A percentile compares a stretch with the other conserved stretches of the same genome.
Evolutionary conservation across 2,329 filamentous ascomycete genomes (phyloP).

Genomic region (Botrytis porri): DNA sequence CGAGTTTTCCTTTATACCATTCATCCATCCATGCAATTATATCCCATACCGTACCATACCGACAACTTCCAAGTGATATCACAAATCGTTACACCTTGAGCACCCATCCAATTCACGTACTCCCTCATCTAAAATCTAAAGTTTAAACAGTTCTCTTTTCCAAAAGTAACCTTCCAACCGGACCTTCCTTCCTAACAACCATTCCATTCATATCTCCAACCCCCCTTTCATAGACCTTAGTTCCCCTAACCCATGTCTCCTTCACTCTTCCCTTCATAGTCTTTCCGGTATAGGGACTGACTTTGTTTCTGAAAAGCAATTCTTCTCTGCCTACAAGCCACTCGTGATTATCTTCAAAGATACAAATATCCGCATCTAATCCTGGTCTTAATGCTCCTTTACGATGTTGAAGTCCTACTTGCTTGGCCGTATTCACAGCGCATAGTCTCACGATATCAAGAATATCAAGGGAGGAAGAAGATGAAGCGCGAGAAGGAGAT

Average conservation of each 20-base stretch:
- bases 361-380: conserved; percentile 85
- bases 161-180: conserved; percentile 49
- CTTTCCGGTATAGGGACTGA: conserved; percentile 53
- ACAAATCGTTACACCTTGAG: conserved; percentile 5
- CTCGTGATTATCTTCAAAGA: conserved; percentile 80
- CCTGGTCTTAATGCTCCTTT: conserved; percentile 82
- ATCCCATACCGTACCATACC: background rate
- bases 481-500: conserved; percentile 30
- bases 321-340: conserved; percentile 73
- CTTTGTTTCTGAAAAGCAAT: conserved; percentile 64
- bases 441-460: conserved; percentile 83
- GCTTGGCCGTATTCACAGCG: conserved; percentile 78
- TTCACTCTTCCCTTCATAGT: conserved; percentile 52
- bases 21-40: background rate
- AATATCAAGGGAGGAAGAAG: conserved; percentile 41
- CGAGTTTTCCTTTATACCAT: background rate
- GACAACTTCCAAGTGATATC: background rate
- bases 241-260: conserved; percentile 38
- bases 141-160: conserved; percentile 40
- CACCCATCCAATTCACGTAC: no score
- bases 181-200: conserved; percentile 46
- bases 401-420: conserved; percentile 76
- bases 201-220: conserved; percentile 39
- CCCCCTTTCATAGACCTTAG: conserved; percentile 35
- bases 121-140: background rate